A percentile compares a stretch with the other conserved stretches of the same genome.
Conservation (phyloP, 169 alveolate species). For the Plasmodium gallinaceum region DNA sequence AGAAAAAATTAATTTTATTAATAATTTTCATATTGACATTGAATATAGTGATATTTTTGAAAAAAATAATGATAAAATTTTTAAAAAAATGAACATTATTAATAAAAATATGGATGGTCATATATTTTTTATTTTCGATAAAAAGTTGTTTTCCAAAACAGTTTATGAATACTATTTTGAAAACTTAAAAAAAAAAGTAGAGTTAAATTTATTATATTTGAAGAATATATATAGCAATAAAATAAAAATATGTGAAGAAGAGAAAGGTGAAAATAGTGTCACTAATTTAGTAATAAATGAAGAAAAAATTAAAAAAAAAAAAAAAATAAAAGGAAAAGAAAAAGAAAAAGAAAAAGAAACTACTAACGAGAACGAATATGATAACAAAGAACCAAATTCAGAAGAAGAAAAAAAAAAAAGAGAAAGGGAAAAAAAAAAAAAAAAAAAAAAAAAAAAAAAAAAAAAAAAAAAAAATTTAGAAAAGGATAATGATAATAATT, state of each 20-base stretch:
- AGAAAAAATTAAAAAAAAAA: constrained; percentile 4
- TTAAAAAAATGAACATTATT: no score
- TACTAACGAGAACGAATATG: background rate
- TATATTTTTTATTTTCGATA: background rate
- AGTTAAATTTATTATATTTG: background rate
- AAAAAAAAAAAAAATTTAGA: background rate
- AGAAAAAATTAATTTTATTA: no score
- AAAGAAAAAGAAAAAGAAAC: background rate
- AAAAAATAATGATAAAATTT: no score
- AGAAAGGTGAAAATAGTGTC: background rate
- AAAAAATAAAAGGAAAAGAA: background rate
- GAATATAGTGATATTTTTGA: no score
- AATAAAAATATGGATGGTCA: background rate
- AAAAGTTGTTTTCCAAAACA: background rate
- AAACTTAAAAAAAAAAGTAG: background rate
- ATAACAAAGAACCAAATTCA: background rate
- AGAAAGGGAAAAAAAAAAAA: background rate
- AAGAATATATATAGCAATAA: background rate
- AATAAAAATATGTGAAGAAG: background rate
- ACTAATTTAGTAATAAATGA: background rate
- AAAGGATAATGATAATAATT: background rate
- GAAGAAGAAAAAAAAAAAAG: background rate
- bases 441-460: background rate
- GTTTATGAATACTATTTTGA: background rate
- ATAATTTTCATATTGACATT: no score